Evolutionary conservation across 176 grass and related monocot species (phyloP), one percentile per base, ranked within the genome.

Genomic region (Aegilops tauschii): DNA sequence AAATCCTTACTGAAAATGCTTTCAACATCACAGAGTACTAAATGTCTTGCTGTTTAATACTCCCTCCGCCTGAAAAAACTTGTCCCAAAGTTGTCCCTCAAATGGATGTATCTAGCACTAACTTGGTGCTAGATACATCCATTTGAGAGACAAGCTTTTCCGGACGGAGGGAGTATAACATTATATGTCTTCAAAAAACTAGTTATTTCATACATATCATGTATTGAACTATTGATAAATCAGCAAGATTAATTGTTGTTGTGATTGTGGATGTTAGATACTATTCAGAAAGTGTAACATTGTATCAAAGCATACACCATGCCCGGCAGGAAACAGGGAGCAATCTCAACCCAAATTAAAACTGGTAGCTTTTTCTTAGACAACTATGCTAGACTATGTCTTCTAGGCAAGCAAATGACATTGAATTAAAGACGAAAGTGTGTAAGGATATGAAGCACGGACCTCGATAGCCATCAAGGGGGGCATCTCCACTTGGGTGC

Each of bases 401-500:
- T 76, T 44, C 16, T 11, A 49, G 61, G 20, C 13, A 78, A 62
- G 7, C 8, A 75, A 76, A 64, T 45, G 56, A 4, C 39, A 65
- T 1, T 2, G 25, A 73, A 14, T 21, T 61, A 52, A 82, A 68
- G 49, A 35, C 29, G 27, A 61, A 56, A 63, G 0, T 28, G 18
- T 5, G 29, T 4, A 35, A 76, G 27, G 12, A 5, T 39, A 87
- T 70, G 34, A 73, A 75, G 8, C 34, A 5, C 80, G 64, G 6
- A 97, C 95, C 95, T 98, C 92, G 5, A 96, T 91, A 5, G 92
- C 90, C 91, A 98, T 89, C 16, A 98, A 65, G 1, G 96, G 93
- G 45, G 96, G 88, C 88, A 98, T 92, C 86, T 98, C 96, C 39
- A 94, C 74, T 70, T 98, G 96, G 25, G 96, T 88, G 82, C 96